Evolutionary conservation across 2,329 filamentous ascomycete genomes (phyloP).

Genomic region (Cladosporium sp.): DNA sequence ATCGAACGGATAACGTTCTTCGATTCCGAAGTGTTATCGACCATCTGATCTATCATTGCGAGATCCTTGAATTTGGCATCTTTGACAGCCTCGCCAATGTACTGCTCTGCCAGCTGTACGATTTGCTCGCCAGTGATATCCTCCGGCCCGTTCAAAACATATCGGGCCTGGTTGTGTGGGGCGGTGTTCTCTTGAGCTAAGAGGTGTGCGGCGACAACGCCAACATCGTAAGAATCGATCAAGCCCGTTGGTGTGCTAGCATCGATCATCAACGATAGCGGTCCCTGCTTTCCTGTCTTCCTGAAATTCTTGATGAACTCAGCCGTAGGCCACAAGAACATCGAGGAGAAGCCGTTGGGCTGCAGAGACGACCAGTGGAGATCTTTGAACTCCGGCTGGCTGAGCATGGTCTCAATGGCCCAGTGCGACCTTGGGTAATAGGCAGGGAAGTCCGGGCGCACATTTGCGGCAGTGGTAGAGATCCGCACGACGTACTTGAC

Average conservation of each 20-base stretch:
- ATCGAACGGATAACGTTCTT: slow-evolving; percentile 31
- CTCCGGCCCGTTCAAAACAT: slow-evolving; percentile 39
- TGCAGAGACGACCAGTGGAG: slow-evolving; percentile 41
- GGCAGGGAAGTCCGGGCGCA: slow-evolving; percentile 32
- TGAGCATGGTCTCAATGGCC: slow-evolving; percentile 39
- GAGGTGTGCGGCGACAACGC: slow-evolving; percentile 35
- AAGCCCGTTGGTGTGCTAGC: slow-evolving; percentile 30
- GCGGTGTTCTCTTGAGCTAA: slow-evolving; percentile 28
- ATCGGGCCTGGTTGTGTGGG: slow-evolving; percentile 32
- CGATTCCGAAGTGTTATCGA: neutral
- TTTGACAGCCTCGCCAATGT: slow-evolving; percentile 27
- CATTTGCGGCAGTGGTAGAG: slow-evolving; percentile 36
- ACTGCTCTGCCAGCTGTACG: slow-evolving; percentile 34
- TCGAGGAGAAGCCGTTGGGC: slow-evolving; percentile 32
- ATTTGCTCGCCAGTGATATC: slow-evolving; percentile 36
- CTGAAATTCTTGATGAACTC: slow-evolving; percentile 34
- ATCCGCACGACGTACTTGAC: slow-evolving; percentile 43
- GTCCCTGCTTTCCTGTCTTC: slow-evolving; percentile 30
- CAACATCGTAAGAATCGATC: slow-evolving; percentile 29
- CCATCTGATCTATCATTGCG: slow-evolving; percentile 29
- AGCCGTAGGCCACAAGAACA: slow-evolving; percentile 23
- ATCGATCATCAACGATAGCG: slow-evolving; percentile 27
- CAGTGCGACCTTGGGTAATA: slow-evolving; percentile 40
- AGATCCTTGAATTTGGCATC: slow-evolving; percentile 19
- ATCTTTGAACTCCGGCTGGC: slow-evolving; percentile 32